phyloP scores from a whole-genome alignment of 2,329 filamentous ascomycete species.

The Fusarium sp. region DNA sequence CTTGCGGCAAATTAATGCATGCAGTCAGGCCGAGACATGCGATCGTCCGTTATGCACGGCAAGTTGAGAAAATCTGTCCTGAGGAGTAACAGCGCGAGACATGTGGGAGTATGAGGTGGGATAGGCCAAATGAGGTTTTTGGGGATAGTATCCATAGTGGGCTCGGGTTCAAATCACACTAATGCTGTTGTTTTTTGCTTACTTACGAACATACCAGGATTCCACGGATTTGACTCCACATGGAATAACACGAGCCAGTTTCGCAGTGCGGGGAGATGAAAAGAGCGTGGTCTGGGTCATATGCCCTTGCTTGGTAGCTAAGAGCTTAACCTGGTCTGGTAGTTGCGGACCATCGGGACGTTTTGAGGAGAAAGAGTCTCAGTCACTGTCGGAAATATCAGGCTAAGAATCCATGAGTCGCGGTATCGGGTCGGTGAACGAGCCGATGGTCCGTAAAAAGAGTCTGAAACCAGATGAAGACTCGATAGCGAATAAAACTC shows the following conservation, averaged over 20 bases:
- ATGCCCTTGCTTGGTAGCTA: constrained; percentile 24
- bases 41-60: neutral
- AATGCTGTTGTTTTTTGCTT: constrained; percentile 30
- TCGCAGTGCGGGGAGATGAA: constrained; percentile 31
- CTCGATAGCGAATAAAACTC: neutral
- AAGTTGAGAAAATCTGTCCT: neutral
- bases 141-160: constrained; percentile 30
- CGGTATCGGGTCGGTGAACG: constrained; percentile 31
- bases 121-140: constrained; percentile 23
- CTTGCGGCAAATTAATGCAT: neutral
- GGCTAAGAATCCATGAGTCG: constrained; percentile 28
- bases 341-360: constrained; percentile 30
- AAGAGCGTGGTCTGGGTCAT: constrained; percentile 6
- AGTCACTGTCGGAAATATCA: constrained; percentile 17
- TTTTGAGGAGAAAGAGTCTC: constrained; percentile 12
- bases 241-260: constrained; percentile 25
- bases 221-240: constrained; percentile 27
- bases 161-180: constrained; percentile 10
- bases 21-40: neutral
- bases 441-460: constrained; percentile 26
- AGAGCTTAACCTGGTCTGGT: constrained; percentile 23
- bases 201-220: constrained; percentile 9
- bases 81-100: too few relatives aligned
- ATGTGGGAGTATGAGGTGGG: neutral
- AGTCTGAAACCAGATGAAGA: neutral